Base-by-base conservation (phyloP, 768 basidiomycete genomes). In the Suillus alpinus region DNA sequence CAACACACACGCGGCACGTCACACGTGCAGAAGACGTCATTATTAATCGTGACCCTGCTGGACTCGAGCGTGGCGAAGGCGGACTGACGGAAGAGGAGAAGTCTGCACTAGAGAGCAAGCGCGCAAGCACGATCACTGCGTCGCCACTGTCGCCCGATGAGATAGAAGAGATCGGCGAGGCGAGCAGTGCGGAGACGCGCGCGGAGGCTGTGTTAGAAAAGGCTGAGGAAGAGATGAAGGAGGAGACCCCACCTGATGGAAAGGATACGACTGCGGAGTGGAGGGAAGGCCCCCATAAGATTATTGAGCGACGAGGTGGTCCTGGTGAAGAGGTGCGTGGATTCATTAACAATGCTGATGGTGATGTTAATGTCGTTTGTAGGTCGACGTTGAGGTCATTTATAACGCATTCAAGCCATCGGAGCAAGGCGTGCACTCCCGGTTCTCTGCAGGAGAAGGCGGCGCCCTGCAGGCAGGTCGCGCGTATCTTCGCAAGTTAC, bases 21-120 rank as follows among this genome's bases (percentile, higher is more conserved):
- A 77, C 80, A 13, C 83, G 88, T 1, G 87, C 83, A 5, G 88
- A 89, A 56, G 88, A 90, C 49, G 86, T 96, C 62, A 83, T 94
- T 39, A 89, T 96, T 70, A 96, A 97, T 69, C 82, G 92, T 23
- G 95, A 96, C 69, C 76, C 77, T 59, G 75, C 73, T 41, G 77
- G 75, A 16, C 81, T 84, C 73, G 87, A 89, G 70, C 70, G 79
- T 23, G 83, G 83, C 8, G 67, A 79, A 32, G 69, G 61, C 31
- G 69, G 65, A 31, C 60, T 68, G 36, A 57, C 68, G 6, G 71
- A 73, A 8, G 73, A 71, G 29, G 73, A 70, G 50, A 69, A 67
- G 57, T 72, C 70, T 0, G 66, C 61, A 20, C 52, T 66, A 58
- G 69, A 63, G 52, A 76, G 74, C 59, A 64, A 63, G 56, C 68